These are phyloP conservation scores for Luffa aegyptiaca DNA, from an alignment of 306 rosid species.

Conservation along the genomic window DNA sequence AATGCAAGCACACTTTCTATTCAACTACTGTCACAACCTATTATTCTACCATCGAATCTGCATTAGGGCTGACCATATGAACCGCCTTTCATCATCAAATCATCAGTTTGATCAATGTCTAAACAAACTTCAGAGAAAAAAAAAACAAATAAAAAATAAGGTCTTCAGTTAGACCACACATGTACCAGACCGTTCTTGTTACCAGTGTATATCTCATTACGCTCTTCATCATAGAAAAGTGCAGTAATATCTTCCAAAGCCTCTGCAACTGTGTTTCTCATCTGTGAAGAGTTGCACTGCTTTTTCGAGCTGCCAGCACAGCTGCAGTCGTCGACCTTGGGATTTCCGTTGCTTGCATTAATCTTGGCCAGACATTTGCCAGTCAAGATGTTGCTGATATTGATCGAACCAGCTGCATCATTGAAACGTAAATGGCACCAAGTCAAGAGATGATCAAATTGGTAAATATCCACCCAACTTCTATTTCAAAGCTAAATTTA, in stretches of 20 bases:
- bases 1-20: background rate
- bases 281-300: constrained; percentile 23
- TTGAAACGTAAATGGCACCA: constrained; percentile 3
- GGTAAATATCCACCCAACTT: background rate
- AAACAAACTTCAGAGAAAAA: background rate
- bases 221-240: constrained; percentile 80
- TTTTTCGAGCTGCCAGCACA: constrained; percentile 39
- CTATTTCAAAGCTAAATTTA: background rate
- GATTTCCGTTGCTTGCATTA: constrained; percentile 32
- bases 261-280: constrained; percentile 67
- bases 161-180: constrained; percentile 77
- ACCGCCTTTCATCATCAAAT: background rate
- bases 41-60: constrained; percentile 6
- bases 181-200: constrained; percentile 76
- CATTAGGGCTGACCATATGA: background rate
- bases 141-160: background rate
- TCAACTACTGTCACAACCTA: background rate
- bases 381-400: constrained; percentile 80
- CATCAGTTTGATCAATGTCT: constrained; percentile 5
- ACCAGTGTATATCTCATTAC: constrained; percentile 85
- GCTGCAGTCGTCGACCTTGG: constrained; percentile 27
- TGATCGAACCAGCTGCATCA: constrained; percentile 71
- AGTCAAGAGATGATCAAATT: background rate
- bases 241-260: constrained; percentile 91
- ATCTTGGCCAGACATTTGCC: constrained; percentile 86